phyloP scores from a whole-genome alignment of 192 early-diverging fungal species.

The Funneliformis mosseae region DNA sequence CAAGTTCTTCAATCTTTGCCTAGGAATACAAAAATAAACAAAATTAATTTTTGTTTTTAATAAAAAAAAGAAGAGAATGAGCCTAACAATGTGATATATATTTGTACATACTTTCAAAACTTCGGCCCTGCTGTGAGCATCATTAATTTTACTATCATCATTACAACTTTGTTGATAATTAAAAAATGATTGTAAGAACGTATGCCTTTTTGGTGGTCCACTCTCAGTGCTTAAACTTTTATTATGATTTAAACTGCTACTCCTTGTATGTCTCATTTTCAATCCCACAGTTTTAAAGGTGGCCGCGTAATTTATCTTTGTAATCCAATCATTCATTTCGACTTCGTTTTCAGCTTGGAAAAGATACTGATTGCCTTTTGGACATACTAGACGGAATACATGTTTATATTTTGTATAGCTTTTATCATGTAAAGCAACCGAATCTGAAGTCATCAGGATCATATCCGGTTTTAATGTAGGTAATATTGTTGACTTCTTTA shows the following conservation, averaged over 20 bases:
- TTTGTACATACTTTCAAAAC: constrained; percentile 1
- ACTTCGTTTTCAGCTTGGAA: constrained; percentile 68
- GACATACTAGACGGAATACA: constrained; percentile 73
- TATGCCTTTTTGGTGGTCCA: constrained; percentile 26
- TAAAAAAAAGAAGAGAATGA: background rate
- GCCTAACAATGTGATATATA: background rate
- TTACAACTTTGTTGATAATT: background rate
- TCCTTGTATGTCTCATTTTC: constrained; percentile 32
- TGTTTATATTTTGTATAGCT: constrained; percentile 78
- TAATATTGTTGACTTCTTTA: constrained; percentile 26
- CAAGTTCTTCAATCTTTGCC: background rate
- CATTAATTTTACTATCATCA: background rate
- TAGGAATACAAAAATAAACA: background rate
- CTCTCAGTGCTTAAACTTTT: background rate
- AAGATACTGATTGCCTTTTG: constrained; percentile 72
- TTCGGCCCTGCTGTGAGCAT: constrained; percentile 15
- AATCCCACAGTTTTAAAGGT: constrained; percentile 68
- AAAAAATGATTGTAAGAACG: constrained; percentile 13
- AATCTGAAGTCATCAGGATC: constrained; percentile 49
- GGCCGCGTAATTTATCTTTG: constrained; percentile 77
- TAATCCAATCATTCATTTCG: constrained; percentile 81
- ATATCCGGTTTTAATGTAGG: constrained; percentile 32
- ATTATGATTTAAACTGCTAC: background rate
- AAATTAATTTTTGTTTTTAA: background rate
- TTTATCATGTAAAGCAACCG: constrained; percentile 69